These are phyloP conservation scores for Lentinula detonsa DNA, from an alignment of 768 basidiomycete genomes.

Conservation along the genomic window DNA sequence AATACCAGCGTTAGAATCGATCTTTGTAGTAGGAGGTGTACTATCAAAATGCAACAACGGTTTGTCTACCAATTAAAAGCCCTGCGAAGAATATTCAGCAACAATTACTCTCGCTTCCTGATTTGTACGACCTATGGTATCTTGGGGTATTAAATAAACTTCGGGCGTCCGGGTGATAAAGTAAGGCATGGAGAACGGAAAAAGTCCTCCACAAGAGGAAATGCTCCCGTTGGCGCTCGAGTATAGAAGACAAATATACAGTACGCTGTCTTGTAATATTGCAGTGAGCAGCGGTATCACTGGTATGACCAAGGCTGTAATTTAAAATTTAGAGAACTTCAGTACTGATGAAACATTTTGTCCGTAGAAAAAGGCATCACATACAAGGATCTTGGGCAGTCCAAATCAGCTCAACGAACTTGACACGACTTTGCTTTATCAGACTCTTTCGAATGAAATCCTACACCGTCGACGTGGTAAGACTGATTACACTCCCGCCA, in stretches of 20 bases:
- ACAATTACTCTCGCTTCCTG: slow-evolving; percentile 18
- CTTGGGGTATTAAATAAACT: too few relatives aligned
- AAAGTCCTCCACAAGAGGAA: slow-evolving; percentile 21
- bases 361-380: background rate
- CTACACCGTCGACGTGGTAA: slow-evolving; percentile 38
- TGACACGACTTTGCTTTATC: slow-evolving; percentile 27
- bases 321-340: background rate
- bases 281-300: slow-evolving; percentile 29
- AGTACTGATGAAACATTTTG: background rate
- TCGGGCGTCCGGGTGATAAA: slow-evolving; percentile 37
- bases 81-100: background rate
- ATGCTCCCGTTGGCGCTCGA: slow-evolving; percentile 22
- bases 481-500: slow-evolving; percentile 58
- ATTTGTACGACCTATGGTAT: too few relatives aligned
- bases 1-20: too few relatives aligned
- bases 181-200: slow-evolving; percentile 25
- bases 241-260: slow-evolving; percentile 35
- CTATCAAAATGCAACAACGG: background rate
- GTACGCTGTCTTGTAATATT: slow-evolving; percentile 20
- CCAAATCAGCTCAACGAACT: slow-evolving; percentile 49
- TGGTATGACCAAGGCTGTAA: slow-evolving; percentile 17
- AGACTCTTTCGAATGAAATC: slow-evolving; percentile 36
- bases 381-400: slow-evolving; percentile 28
- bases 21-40: too few relatives aligned
- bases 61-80: background rate